Evolutionary conservation across 805 yeast genomes (phyloP), one percentile per base, ranked within the genome.

Genomic region (Candida manassasensis): DNA sequence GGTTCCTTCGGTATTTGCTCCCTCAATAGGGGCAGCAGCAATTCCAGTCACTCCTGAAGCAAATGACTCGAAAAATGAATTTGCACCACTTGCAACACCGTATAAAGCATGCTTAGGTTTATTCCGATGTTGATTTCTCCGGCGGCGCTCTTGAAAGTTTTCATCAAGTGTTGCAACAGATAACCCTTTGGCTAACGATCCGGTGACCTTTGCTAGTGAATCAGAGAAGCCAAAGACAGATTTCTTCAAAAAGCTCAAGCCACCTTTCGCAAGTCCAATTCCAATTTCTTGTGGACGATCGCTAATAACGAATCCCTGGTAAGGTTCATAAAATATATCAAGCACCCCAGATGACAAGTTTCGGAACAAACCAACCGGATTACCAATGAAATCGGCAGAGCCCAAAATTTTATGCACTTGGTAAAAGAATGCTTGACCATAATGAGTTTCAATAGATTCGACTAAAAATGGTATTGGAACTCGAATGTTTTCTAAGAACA

Each of bases 271-370:
- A 29, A 93, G 59, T 3, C 96, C 94, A 39, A 93, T 84, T 27
- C 98, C 97, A 26, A 93, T 65, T 48, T 94, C 99, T 52, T 86
- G 95, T 1, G 98, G 98, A 25, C 97, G 67, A 57, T 93, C 98
- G 43, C 84, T 90, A 75, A 93, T 77, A 32, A 90, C 77, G 48
- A 86, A 85, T 0, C 99, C 99, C 53, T 88, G 93, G 51, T 90
- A 93, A 3, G 99, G 99, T 53, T 90, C 97, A 54, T 93, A 93
- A 57, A 93, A 93, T 13, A 93, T 83, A 57, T 93, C 99, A 76
- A 88, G 75, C 8, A 93, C 93, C 35, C 99, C 99, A 0, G 97
- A 87, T 38, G 95, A 81, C 38, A 93, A 68, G 47, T 88, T 89
- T 55, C 86, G 93, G 66, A 93, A 93, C 42, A 93, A 65, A 1